Evolutionary conservation across 352 stramenopile genomes (phyloP).

Genomic region (Phytophthora sp.): DNA sequence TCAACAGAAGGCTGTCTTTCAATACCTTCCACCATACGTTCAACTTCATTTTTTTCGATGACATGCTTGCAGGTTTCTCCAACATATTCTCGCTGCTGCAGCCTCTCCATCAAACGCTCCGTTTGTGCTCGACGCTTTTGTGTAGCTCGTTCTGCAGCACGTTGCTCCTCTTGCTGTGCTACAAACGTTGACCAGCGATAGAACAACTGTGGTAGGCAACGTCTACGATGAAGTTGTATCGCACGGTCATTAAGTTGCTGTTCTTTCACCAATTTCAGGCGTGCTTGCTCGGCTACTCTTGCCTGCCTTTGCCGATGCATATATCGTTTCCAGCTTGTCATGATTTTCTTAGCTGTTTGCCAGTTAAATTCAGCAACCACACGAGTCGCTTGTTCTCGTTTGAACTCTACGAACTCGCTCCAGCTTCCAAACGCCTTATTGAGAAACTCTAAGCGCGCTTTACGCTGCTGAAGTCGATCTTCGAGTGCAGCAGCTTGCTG

Average conservation of each 20-base stretch:
- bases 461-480: constrained; percentile 33
- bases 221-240: constrained; percentile 39
- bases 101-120: constrained; percentile 43
- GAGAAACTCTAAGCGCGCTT: constrained; percentile 18
- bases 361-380: constrained; percentile 30
- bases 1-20: too few relatives aligned
- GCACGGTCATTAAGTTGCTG: constrained; percentile 33
- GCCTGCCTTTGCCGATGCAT: constrained; percentile 2
- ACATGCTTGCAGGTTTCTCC: too few relatives aligned
- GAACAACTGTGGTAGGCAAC: constrained; percentile 53
- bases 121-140: constrained; percentile 42
- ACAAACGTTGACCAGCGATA: constrained; percentile 47
- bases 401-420: constrained; percentile 9
- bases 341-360: constrained; percentile 16
- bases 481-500: constrained; percentile 30
- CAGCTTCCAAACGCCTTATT: constrained; percentile 17
- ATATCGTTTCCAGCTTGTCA: constrained; percentile 31
- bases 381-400: constrained; percentile 14
- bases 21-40: too few relatives aligned
- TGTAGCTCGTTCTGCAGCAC: constrained; percentile 24
- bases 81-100: constrained; percentile 29
- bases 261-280: constrained; percentile 19
- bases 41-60: not conserved
- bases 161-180: constrained; percentile 33
- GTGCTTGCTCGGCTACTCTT: constrained; percentile 17